phyloP scores from a whole-genome alignment of 441 rosid genomes.

The Daphne laureola region DNA sequence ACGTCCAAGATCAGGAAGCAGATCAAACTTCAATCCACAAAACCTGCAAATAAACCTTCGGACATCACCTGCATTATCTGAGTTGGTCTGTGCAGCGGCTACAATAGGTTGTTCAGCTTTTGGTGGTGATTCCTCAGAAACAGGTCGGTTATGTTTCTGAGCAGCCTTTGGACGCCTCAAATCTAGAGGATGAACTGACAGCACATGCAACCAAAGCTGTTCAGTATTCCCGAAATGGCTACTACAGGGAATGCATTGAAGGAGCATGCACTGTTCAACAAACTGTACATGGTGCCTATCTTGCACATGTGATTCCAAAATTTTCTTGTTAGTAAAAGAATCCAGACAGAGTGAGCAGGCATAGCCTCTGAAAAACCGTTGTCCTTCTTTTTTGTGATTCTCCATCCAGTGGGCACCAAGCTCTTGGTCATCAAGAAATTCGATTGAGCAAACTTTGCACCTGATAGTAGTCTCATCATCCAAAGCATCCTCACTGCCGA shows the following conservation, averaged over 20 bases:
- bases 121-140: constrained; percentile 27
- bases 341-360: constrained; percentile 98
- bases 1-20: constrained; percentile 96
- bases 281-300: constrained; percentile 86
- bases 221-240: constrained; percentile 86
- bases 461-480: constrained; percentile 33
- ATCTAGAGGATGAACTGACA: constrained; percentile 58
- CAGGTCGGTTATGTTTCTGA: constrained; percentile 25
- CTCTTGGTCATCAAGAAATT: constrained; percentile 44
- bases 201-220: constrained; percentile 75
- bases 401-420: constrained; percentile 67
- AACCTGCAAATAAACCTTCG: constrained; percentile 71
- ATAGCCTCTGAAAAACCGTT: constrained; percentile 76
- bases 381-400: constrained; percentile 70
- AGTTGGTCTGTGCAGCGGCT: constrained; percentile 29
- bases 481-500: constrained; percentile 27
- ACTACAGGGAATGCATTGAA: constrained; percentile 87
- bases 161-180: constrained; percentile 40
- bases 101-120: constrained; percentile 33
- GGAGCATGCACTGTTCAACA: constrained; percentile 97
- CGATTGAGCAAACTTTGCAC: constrained; percentile 66
- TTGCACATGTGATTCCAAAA: constrained; percentile 82
- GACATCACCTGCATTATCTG: constrained; percentile 35
- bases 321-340: constrained; percentile 71
- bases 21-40: constrained; percentile 87